Base-by-base conservation (phyloP, 768 basidiomycete species). In the Candolleomyces efflorescens region DNA sequence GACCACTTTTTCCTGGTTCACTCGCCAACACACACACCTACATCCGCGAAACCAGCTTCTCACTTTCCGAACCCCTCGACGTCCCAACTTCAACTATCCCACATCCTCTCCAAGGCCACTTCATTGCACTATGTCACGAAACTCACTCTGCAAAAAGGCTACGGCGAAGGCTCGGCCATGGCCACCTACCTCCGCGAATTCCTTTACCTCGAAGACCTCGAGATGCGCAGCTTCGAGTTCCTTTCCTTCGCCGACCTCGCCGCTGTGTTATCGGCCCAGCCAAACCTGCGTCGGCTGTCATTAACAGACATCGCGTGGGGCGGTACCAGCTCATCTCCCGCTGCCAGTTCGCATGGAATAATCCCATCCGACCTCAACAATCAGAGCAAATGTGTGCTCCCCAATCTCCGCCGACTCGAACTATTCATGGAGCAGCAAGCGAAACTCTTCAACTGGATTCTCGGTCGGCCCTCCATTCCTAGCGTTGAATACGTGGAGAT, bases 211-310 rank as follows among this genome's bases (percentile, higher is more conserved):
- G 64, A 62, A n/a, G 65, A 62, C 12, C 60, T 69, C 23, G 68
- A 69, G 53, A 63, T 69, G 13, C 61, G 65, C 5, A 62, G 63
- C 24, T 69, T 67, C 59, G 59, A 64, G 54, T 69, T 69, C 45
- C 56, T 60, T 20, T 63, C 62, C 0, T 66, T 69, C 50, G 50
- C 55, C 53, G 58, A 63, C 32, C 66, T 67, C 27, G 54, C 62
- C 10, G 27, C 55, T 18, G 60, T 63, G n/a, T 59, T 69, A 36
- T 65, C 63, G 43, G 63, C 66, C 5, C 60, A 65, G 36, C 63
- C 57, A 24, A 58, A 59, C 22, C 59, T 69, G 12, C 65, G 55
- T 15, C 22, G 60, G 23, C 60, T 69, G 23, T 46, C 63, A 12
- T 53, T 69, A 41, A 62, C 65, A 53, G 66, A 69, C 46, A 60